Conservation (phyloP, 345 rosid species). For the Moringa oleifera region DNA sequence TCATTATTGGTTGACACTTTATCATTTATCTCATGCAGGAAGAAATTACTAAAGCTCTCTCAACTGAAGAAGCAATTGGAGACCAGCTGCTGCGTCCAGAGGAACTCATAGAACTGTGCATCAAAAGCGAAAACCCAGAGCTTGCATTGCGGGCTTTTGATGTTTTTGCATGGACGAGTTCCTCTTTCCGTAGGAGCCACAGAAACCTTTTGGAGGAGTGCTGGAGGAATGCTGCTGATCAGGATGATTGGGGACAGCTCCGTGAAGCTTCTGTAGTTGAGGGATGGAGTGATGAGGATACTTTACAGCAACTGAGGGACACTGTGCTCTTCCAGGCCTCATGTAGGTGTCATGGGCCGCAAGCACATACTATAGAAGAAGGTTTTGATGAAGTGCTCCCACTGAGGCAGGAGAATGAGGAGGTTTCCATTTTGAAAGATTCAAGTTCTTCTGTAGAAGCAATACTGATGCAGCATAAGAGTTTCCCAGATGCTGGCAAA, state of each 20-base stretch:
- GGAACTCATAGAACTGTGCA: conserved; percentile 69
- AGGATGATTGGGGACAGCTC: conserved; percentile 73
- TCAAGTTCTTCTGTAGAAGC: conserved; percentile 52
- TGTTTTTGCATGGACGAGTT: conserved; percentile 87
- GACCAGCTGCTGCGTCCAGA: conserved; percentile 56
- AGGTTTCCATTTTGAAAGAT: conserved; percentile 26
- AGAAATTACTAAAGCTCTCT: conserved; percentile 44
- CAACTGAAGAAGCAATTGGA: conserved; percentile 28
- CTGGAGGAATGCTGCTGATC: conserved; percentile 84
- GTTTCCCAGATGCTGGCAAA: conserved; percentile 81
- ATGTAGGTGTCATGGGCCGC: conserved; percentile 59
- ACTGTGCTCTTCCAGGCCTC: conserved; percentile 81
- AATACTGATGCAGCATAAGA: conserved; percentile 77
- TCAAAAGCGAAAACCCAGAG: conserved; percentile 41
- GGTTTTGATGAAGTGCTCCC: conserved; percentile 68
- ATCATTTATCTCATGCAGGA: conserved; percentile 40
- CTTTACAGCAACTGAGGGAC: conserved; percentile 47
- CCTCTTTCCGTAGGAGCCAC: conserved; percentile 65
- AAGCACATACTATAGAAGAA: conserved; percentile 53
- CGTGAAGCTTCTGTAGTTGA: conserved; percentile 49
- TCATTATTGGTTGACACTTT: not conserved
- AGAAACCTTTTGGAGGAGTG: conserved; percentile 69
- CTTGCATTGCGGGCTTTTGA: conserved; percentile 63
- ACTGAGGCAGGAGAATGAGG: conserved; percentile 43
- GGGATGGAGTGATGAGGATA: conserved; percentile 94